A percentile compares a stretch with the other conserved stretches of the same genome.
phyloP scores from a whole-genome alignment of 345 rosid species.

The Camelina neglecta region DNA sequence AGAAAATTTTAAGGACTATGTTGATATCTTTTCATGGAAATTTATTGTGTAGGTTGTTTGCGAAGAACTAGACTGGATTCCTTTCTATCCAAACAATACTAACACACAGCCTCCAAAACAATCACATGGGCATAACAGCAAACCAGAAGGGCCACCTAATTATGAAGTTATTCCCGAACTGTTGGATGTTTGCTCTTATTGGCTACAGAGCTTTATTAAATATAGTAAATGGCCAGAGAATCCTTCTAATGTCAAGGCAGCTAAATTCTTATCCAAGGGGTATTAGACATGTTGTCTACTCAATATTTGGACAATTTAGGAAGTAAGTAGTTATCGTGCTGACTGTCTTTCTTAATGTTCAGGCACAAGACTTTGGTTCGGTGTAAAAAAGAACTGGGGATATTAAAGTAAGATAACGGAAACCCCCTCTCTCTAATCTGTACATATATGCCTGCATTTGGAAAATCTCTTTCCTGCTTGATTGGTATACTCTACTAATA shows the following conservation, averaged over 20 bases:
- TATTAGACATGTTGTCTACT: constrained; percentile 41
- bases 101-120: constrained; percentile 48
- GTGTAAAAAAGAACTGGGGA: constrained; percentile 70
- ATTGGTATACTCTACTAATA: constrained; percentile 25
- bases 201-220: constrained; percentile 93
- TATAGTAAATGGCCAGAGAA: constrained; percentile 92
- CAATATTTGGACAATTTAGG: constrained; percentile 15
- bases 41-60: constrained; percentile 73
- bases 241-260: constrained; percentile 89
- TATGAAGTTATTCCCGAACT: constrained; percentile 72
- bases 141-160: constrained; percentile 72
- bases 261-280: constrained; percentile 86
- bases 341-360: constrained; percentile 38
- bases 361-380: constrained; percentile 75
- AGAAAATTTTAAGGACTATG: constrained; percentile 24
- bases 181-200: constrained; percentile 84
- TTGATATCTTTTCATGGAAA: constrained; percentile 32
- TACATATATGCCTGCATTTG: constrained; percentile 21
- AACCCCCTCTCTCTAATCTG: constrained; percentile 26
- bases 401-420: constrained; percentile 59
- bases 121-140: constrained; percentile 62
- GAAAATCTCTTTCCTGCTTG: constrained; percentile 11
- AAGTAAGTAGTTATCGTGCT: not conserved
- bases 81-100: constrained; percentile 66
- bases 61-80: constrained; percentile 96